phyloP scores from a whole-genome alignment of 148 eudicot species.

The Agrostemma githago region DNA sequence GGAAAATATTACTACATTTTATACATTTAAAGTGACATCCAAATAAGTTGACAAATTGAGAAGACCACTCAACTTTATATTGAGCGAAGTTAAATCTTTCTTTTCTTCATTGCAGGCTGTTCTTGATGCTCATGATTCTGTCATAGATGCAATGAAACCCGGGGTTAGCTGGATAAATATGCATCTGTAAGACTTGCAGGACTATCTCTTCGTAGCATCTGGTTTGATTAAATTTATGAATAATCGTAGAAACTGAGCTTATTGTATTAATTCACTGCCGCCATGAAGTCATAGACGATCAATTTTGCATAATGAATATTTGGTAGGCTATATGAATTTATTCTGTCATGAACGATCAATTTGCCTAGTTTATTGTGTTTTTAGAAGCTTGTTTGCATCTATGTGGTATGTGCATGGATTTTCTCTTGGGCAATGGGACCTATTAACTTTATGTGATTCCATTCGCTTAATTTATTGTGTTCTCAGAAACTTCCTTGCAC shows the following conservation, averaged over 20 bases:
- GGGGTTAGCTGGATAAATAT: slow-evolving; percentile 94
- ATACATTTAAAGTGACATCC: neutral
- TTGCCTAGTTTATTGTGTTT: slow-evolving; percentile 4
- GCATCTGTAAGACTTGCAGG: slow-evolving; percentile 65
- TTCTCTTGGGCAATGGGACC: neutral
- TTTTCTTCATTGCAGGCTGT: slow-evolving; percentile 69
- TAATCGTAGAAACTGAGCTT: neutral
- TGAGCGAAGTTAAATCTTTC: neutral
- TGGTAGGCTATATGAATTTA: neutral
- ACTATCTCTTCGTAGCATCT: neutral
- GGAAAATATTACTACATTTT: neutral
- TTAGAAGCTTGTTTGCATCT: neutral
- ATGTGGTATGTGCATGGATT: neutral
- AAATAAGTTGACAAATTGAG: neutral
- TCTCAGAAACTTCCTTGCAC: neutral
- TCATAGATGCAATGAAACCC: slow-evolving; percentile 81
- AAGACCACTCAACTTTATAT: neutral
- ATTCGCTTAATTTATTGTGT: neutral
- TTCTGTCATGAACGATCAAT: too few species aligned
- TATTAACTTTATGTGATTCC: neutral
- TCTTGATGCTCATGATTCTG: slow-evolving; percentile 87
- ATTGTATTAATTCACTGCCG: neutral
- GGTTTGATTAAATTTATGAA: neutral
- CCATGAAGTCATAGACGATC: neutral
- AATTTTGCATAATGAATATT: neutral